phyloP scores from a whole-genome alignment of 2,329 filamentous ascomycete species.

The Orbilia quercus region DNA sequence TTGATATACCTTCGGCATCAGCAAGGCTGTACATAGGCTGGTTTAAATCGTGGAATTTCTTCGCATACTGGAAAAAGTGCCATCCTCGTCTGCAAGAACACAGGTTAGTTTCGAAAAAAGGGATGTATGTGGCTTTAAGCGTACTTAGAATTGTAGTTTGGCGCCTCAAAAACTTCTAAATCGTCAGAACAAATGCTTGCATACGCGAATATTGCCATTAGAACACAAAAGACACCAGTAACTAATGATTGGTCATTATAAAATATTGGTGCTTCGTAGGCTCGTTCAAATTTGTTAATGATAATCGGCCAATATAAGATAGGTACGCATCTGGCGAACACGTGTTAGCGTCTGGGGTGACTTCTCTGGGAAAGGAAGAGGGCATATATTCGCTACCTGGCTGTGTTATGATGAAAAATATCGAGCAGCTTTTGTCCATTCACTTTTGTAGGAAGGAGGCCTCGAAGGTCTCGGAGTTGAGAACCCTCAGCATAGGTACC shows the following conservation, averaged over 20 bases:
- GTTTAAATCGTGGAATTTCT: slow-evolving; percentile 59
- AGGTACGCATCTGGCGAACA: slow-evolving; percentile 22
- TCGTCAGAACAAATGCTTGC: slow-evolving; percentile 45
- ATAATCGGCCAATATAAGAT: slow-evolving; percentile 54
- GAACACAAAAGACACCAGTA: slow-evolving; percentile 42
- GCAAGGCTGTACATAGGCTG: slow-evolving; percentile 59
- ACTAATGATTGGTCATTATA: slow-evolving; percentile 31
- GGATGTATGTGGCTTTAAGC: background rate
- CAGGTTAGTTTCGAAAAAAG: slow-evolving; percentile 5
- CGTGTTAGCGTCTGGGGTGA: background rate
- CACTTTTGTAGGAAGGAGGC: slow-evolving; percentile 23
- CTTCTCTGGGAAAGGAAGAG: background rate
- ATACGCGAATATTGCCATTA: slow-evolving; percentile 48
- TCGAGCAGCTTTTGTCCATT: slow-evolving; percentile 44
- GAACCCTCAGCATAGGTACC: slow-evolving; percentile 20
- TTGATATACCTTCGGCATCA: slow-evolving; percentile 58
- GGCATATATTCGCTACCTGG: slow-evolving; percentile 24
- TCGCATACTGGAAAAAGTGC: slow-evolving; percentile 59
- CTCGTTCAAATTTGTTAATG: slow-evolving; percentile 43
- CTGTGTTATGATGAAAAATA: slow-evolving; percentile 47
- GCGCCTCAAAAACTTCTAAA: slow-evolving; percentile 36
- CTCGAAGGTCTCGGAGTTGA: slow-evolving; percentile 40
- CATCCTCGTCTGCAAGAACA: slow-evolving; percentile 57
- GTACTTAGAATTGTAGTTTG: slow-evolving; percentile 39
- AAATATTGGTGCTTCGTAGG: slow-evolving; percentile 52